Base-by-base conservation (phyloP, 2,329 filamentous ascomycete species). In the Ophiostoma triangulosporum region DNA sequence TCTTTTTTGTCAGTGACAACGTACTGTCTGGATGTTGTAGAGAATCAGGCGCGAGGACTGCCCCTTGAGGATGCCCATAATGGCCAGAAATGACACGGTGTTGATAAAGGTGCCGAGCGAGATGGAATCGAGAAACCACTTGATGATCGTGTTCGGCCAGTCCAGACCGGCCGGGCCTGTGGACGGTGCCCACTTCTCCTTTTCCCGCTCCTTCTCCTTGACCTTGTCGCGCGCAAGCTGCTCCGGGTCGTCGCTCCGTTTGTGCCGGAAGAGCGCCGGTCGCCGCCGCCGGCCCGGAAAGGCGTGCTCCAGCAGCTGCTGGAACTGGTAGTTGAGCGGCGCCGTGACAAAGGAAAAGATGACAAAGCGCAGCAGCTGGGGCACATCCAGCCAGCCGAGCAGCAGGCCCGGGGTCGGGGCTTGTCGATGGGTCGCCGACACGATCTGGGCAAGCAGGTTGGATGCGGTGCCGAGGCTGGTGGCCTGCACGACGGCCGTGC, bases 321-420 rank as follows among this genome's bases (percentile, higher is more conserved):
- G 76, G 77, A 78, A 81, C 53, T 75, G 64, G 60, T 76, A 80
- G 57, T 78, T 79, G 50, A 77, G 72, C 6, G 78, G 78, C 1
- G 76, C 71, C 4, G 73, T 73, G 40, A 80, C 64, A 53, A 80
- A 63, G 3, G 75, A 69, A 51, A 76, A 70, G 35, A 72, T 66
- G 36, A 77, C 70, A 64, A 81, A 81, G 58, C 76, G 76, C 20
- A 76, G 61, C 40, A 81, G 68, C 27, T 73, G 70, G 29, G 68
- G 56, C 1, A 69, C 50, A 54, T 80, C 74, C 50, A 81, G 65
- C 69, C 8, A 71, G 66, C 45, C 45, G 9, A 17, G 57, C 63
- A 60, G 17, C 64, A 58, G 48, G 15, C 22, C 2, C 33, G 27
- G 22, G 31, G 20, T 4, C 6, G 9, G 33, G 20, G 31, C 4